A percentile compares a stretch with the other conserved stretches of the same genome.
phyloP scores from a whole-genome alignment of 1,284 basidiomycete species.

The Irpex sp. region DNA sequence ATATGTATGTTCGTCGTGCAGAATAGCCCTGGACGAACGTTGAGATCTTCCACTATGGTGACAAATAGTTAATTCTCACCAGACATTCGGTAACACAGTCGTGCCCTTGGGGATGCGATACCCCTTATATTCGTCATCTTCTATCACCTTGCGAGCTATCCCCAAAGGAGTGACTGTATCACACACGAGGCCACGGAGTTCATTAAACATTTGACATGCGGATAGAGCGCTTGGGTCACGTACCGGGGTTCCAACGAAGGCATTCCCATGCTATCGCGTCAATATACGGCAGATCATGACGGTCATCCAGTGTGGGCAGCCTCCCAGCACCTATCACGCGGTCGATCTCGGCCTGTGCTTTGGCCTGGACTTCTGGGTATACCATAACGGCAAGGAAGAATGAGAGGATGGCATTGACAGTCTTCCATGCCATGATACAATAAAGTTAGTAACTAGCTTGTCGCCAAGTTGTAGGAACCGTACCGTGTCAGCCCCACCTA shows the following conservation, averaged over 20 bases:
- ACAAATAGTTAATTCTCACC: conserved; percentile 8
- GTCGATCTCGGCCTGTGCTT: conserved; percentile 31
- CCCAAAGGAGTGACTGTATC: conserved; percentile 18
- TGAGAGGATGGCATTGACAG: conserved; percentile 18
- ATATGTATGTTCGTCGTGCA: conserved; percentile 23
- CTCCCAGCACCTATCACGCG: conserved; percentile 24
- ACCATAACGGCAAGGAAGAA: conserved; percentile 22
- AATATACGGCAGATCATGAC: conserved; percentile 28
- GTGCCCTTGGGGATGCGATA: conserved; percentile 18
- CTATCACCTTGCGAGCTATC: conserved; percentile 17
- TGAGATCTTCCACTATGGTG: neutral
- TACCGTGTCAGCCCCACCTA: conserved; percentile 25
- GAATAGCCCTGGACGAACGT: conserved; percentile 21
- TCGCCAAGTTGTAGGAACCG: neutral
- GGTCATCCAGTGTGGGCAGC: conserved; percentile 30
- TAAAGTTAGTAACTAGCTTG: neutral
- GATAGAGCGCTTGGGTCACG: neutral
- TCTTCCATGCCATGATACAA: conserved; percentile 13
- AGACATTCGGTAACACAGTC: conserved; percentile 21
- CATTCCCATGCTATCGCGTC: conserved; percentile 30
- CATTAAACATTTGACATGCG: neutral
- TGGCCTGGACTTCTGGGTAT: conserved; percentile 23
- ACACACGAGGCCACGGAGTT: neutral
- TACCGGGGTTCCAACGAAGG: conserved; percentile 20
- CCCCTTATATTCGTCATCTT: conserved; percentile 19